phyloP scores from a whole-genome alignment of 2,329 filamentous ascomycete genomes.

The Fusarium aywerte region DNA sequence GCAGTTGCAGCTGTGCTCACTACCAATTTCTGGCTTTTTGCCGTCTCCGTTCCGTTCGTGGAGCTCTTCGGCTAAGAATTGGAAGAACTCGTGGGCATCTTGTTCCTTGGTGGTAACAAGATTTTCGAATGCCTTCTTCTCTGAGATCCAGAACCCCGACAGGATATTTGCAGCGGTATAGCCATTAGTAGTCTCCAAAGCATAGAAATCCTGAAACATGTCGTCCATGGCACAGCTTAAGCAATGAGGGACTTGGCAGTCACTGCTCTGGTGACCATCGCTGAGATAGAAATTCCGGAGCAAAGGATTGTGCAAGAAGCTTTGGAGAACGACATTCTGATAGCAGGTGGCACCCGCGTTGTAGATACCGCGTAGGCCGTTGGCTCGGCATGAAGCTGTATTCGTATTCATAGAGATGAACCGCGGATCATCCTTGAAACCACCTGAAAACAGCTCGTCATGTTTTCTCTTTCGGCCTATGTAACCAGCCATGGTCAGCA shows the following conservation, averaged over 20 bases:
- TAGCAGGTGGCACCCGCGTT: conserved; percentile 99
- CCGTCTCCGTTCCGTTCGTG: conserved; percentile 83
- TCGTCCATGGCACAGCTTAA: conserved; percentile 78
- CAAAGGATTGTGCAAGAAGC: conserved; percentile 91
- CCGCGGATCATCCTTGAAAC: conserved; percentile 75
- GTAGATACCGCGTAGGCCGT: conserved; percentile 90
- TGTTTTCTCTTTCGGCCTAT: conserved; percentile 78
- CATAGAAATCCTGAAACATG: conserved; percentile 78
- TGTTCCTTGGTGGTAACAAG: conserved; percentile 93
- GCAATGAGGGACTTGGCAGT: conserved; percentile 73
- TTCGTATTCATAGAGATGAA: conserved; percentile 83
- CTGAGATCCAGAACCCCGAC: conserved; percentile 88
- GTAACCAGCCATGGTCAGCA: not conserved
- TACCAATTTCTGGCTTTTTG: conserved; percentile 68
- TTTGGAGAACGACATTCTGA: conserved; percentile 95
- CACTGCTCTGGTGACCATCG: conserved; percentile 83
- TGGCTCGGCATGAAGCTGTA: conserved; percentile 83
- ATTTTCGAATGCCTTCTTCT: conserved; percentile 76
- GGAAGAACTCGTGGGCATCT: conserved; percentile 97
- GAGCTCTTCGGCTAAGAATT: conserved; percentile 91
- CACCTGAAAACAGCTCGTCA: conserved; percentile 74
- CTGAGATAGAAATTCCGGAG: conserved; percentile 92
- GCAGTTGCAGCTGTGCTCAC: conserved; percentile 79
- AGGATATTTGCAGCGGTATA: conserved; percentile 92
- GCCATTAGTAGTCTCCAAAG: conserved; percentile 81